Base-by-base conservation (phyloP, 2,329 filamentous ascomycete genomes). In the Aspergillus spinulosporus region DNA sequence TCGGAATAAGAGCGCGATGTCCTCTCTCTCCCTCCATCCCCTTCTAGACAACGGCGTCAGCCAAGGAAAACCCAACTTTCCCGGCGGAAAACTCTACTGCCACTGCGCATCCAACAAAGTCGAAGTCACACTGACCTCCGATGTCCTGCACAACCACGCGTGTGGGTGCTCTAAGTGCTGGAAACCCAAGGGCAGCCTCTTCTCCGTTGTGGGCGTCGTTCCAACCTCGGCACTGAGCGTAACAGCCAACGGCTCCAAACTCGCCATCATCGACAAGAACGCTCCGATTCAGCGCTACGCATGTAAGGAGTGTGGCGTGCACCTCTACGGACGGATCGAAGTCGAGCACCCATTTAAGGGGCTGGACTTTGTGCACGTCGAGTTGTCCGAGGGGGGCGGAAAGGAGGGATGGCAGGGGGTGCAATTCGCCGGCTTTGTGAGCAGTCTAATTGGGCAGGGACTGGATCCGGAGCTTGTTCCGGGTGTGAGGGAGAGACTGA, bases 161-260 rank as follows among this genome's bases (percentile, higher is more conserved):
- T 88, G 86, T 72, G 86, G 86, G 60, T 88, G 86, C 74, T 87
- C 84, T 53, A 86, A 88, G 71, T 88, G 86, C 80, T 89, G 85
- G 85, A 89, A 88, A 72, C 86, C 86, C 4, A 56, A 72, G 2
- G 83, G 83, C 31, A 78, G 84, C 0, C 80, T 88, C 59, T 88
- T 89, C 78, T 82, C 82, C 58, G 66, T 88, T 62, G 79, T 89
- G 47, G 85, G 75, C 56, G 86, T 88, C 52, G 72, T 88, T 2
- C 81, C 86, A 4, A 69, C 72, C 6, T 80, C 82, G 50, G 76
- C 82, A 50, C 59, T 88, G 47, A 65, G 67, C 15, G 82, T 88
- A 14, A 83, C 83, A 0, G 80, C 83, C 64, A 83, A 86, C 72
- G 76, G 48, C 12, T 62, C 79, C 58, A 88, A 88, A 72, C 78